Conservation (phyloP, 768 basidiomycete genomes). For the Panaeolus cyanescens region DNA sequence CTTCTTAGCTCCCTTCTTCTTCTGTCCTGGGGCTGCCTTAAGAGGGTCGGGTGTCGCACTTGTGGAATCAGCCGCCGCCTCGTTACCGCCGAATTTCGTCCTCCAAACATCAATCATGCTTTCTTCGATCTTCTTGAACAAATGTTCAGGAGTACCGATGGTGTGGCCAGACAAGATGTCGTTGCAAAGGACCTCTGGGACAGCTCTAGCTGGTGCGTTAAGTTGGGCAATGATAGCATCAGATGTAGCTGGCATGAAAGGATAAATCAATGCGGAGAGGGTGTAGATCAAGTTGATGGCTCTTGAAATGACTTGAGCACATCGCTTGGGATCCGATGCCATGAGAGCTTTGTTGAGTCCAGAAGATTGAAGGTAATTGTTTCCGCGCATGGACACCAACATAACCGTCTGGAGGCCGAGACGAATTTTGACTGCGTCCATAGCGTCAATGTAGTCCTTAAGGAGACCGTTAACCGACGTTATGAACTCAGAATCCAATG, state of each 20-base stretch:
- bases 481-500: slow-evolving; percentile 74
- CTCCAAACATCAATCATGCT: slow-evolving; percentile 85
- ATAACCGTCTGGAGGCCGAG: slow-evolving; percentile 87
- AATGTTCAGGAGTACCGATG: slow-evolving; percentile 83
- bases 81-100: slow-evolving; percentile 73
- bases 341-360: slow-evolving; percentile 90
- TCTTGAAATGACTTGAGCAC: slow-evolving; percentile 87
- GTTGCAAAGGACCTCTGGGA: slow-evolving; percentile 70
- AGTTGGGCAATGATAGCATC: slow-evolving; percentile 82
- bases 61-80: slow-evolving; percentile 30
- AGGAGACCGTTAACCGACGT: slow-evolving; percentile 77
- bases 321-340: slow-evolving; percentile 77
- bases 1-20: slow-evolving; percentile 59
- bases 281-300: slow-evolving; percentile 93
- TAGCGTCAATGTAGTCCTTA: slow-evolving; percentile 77
- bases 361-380: slow-evolving; percentile 92
- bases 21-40: slow-evolving; percentile 46
- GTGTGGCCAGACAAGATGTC: slow-evolving; percentile 88
- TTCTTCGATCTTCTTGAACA: slow-evolving; percentile 95
- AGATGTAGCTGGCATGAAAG: slow-evolving; percentile 95
- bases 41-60: slow-evolving; percentile 39
- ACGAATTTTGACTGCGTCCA: slow-evolving; percentile 92
- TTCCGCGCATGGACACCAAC: slow-evolving; percentile 86
- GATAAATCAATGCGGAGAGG: slow-evolving; percentile 82
- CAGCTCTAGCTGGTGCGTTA: slow-evolving; percentile 82